Conservation (phyloP, 768 basidiomycete genomes). For the Auricularia sp. region DNA sequence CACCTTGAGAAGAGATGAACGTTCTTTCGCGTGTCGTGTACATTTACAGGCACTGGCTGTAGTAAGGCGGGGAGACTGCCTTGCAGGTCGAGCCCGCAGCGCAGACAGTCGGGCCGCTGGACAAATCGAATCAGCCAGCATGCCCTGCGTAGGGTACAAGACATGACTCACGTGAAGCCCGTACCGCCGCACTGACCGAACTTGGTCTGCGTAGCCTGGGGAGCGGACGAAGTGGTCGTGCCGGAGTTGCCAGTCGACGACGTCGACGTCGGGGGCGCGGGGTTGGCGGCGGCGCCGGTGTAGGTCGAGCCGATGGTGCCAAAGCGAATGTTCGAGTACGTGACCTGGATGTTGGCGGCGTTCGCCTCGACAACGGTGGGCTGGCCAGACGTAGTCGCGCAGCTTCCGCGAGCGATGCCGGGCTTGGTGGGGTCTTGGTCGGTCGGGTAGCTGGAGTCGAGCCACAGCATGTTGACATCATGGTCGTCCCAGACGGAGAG, state of each 20-base stretch:
- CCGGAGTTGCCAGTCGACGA: neutral
- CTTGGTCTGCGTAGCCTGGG: slow-evolving; percentile 10
- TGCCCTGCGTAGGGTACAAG: too few species aligned
- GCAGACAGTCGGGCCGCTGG: slow-evolving; percentile 37
- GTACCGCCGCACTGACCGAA: slow-evolving; percentile 16
- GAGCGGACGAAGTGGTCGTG: neutral
- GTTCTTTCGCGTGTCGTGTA: too few species aligned
- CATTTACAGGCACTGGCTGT: slow-evolving; percentile 33
- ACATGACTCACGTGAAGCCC: slow-evolving; percentile 6
- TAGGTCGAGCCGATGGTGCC: slow-evolving; percentile 40
- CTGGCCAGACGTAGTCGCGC: slow-evolving; percentile 36
- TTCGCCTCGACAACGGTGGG: slow-evolving; percentile 34
- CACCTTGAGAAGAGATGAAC: too few species aligned
- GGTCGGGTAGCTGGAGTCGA: slow-evolving; percentile 40
- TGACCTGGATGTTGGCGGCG: slow-evolving; percentile 32
- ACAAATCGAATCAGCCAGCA: too few species aligned
- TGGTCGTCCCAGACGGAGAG: slow-evolving; percentile 47
- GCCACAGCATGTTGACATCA: slow-evolving; percentile 45
- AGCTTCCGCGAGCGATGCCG: slow-evolving; percentile 41
- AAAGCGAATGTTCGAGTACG: slow-evolving; percentile 46
- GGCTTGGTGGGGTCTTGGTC: slow-evolving; percentile 20
- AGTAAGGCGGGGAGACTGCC: slow-evolving; percentile 39
- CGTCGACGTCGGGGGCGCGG: neutral
- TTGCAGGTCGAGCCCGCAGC: slow-evolving; percentile 32
- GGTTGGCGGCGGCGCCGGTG: slow-evolving; percentile 9